Evolutionary conservation across 2,329 filamentous ascomycete genomes (phyloP).

Genomic region (Spiromastix sp.): DNA sequence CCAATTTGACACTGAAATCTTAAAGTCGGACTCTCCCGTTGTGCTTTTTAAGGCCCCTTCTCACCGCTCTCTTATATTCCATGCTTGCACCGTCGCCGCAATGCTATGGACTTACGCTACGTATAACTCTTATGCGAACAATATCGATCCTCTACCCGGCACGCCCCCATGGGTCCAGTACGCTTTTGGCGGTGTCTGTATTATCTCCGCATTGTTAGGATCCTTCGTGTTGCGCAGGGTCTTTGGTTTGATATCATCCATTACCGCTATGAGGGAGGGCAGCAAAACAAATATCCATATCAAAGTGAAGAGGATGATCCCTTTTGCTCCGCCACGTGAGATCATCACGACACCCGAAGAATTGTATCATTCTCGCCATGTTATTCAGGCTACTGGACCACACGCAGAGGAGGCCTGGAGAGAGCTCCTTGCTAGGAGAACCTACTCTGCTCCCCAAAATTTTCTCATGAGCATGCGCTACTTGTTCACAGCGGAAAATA

Average conservation of each 20-base stretch:
- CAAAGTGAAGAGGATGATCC: conserved; percentile 25
- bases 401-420: no score
- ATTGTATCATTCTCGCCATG: conserved; percentile 23
- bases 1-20: conserved; percentile 31
- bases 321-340: conserved; percentile 28
- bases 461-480: conserved; percentile 27
- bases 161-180: conserved; percentile 48
- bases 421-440: conserved; percentile 21
- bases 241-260: conserved; percentile 45
- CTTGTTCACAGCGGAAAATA: conserved; percentile 30
- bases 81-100: conserved; percentile 46
- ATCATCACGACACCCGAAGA: conserved; percentile 19
- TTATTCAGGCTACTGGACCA: no score
- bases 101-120: conserved; percentile 44
- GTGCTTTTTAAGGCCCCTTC: conserved; percentile 56
- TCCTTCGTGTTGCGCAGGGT: conserved; percentile 50
- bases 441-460: no score
- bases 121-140: conserved; percentile 42
- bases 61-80: conserved; percentile 52
- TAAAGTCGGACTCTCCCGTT: conserved; percentile 45
- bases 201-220: conserved; percentile 51
- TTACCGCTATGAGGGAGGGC: conserved; percentile 40
- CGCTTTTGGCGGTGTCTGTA: conserved; percentile 48
- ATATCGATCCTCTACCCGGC: conserved; percentile 41
- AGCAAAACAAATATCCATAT: conserved; percentile 25